Conservation (phyloP, 192 early-diverging fungal genomes). For the Linnemannia exigua region DNA sequence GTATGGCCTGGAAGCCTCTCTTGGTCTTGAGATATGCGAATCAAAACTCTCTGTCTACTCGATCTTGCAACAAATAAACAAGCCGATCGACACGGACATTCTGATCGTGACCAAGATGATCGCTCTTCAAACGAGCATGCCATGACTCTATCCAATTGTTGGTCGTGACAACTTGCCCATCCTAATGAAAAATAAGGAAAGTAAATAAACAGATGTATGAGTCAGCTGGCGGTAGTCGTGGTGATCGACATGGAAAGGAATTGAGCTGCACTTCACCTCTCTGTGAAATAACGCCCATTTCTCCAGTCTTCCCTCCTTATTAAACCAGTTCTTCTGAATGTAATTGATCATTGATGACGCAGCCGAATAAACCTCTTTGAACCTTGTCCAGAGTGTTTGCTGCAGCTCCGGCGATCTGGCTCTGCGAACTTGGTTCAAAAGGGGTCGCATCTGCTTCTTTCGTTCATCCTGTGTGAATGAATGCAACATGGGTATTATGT, state of each 20-base stretch:
- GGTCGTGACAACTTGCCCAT: conserved; percentile 6
- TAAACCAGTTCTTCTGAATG: too few relatives aligned
- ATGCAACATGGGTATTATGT: conserved; percentile 3
- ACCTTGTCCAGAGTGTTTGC: conserved; percentile 21
- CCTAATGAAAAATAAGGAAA: background rate
- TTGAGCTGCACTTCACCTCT: too few relatives aligned
- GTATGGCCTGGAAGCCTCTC: conserved; percentile 13
- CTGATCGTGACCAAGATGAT: conserved; percentile 19
- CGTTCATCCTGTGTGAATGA: conserved; percentile 14
- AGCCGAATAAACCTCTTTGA: conserved; percentile 24
- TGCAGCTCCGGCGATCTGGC: conserved; percentile 14
- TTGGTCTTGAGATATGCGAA: conserved; percentile 28
- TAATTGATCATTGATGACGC: conserved; percentile 22
- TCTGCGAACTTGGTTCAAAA: conserved; percentile 18
- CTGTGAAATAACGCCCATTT: too few relatives aligned
- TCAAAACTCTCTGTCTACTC: conserved; percentile 28
- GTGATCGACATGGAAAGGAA: too few relatives aligned
- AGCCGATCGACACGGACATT: conserved; percentile 27
- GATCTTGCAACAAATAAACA: conserved; percentile 22
- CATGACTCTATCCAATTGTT: background rate
- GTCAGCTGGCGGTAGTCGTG: too few relatives aligned
- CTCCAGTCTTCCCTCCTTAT: too few relatives aligned
- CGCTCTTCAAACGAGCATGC: background rate
- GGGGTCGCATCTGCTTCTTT: conserved; percentile 21
- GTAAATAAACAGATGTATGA: too few relatives aligned